These are phyloP conservation scores for Cordyceps tenuipes DNA, from an alignment of 2,329 filamentous ascomycete species.

Conservation along the genomic window DNA sequence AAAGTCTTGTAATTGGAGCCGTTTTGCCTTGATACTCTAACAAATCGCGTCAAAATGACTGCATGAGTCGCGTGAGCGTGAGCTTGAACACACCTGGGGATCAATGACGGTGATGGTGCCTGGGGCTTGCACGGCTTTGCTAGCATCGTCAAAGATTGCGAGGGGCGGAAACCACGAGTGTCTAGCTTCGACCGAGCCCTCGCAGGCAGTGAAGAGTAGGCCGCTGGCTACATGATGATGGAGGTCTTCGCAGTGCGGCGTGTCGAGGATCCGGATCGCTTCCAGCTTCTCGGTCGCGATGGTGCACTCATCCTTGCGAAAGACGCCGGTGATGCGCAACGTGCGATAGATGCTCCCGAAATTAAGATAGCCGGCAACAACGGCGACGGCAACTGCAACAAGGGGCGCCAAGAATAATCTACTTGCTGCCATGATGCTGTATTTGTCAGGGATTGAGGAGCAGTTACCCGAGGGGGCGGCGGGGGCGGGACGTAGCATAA, in stretches of 20 bases:
- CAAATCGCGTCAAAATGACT: neutral
- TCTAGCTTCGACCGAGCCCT: constrained; percentile 32
- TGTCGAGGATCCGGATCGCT: constrained; percentile 39
- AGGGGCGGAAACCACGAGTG: constrained; percentile 46
- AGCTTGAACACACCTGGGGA: constrained; percentile 33
- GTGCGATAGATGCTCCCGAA: neutral
- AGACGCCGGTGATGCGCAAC: constrained; percentile 1
- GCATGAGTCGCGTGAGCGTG: too few relatives aligned
- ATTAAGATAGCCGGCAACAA: constrained; percentile 3
- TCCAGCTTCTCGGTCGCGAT: constrained; percentile 17
- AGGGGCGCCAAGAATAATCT: neutral
- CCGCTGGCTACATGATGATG: constrained; percentile 43
- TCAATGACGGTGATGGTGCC: constrained; percentile 46
- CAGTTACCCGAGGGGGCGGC: too few relatives aligned
- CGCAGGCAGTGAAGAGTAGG: constrained; percentile 48
- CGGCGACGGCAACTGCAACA: neutral
- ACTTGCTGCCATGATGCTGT: neutral
- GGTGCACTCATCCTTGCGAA: neutral
- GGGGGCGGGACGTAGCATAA: too few relatives aligned
- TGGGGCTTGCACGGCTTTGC: constrained; percentile 25
- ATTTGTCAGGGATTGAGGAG: neutral
- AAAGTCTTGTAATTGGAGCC: constrained; percentile 43
- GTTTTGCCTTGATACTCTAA: constrained; percentile 36
- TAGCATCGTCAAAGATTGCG: constrained; percentile 31
- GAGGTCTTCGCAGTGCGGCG: constrained; percentile 50